Percentiles rank a stretch among this genome's conserved stretches.
Evolutionary conservation across 495 filamentous ascomycete genomes (phyloP).

Genomic region (Hypoxylon lenormandii): DNA sequence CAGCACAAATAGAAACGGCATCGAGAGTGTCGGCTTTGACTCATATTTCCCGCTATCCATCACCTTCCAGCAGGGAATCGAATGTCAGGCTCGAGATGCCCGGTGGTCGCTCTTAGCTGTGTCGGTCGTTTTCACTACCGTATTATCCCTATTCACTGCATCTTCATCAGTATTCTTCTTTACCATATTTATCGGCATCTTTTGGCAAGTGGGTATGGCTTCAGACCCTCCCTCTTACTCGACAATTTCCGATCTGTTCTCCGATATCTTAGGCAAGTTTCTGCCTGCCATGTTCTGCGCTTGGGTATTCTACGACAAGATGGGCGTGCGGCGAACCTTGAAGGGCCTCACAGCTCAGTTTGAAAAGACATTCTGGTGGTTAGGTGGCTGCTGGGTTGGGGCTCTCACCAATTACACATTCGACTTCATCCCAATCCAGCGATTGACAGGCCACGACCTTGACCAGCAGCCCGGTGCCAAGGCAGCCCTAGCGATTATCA

Average conservation of each 20-base stretch:
- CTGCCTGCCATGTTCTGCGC: slow-evolving; percentile 80
- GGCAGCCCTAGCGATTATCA: slow-evolving; percentile 73
- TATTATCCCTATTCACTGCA: slow-evolving; percentile 76
- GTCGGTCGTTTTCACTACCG: slow-evolving; percentile 72
- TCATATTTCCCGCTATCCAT: slow-evolving; percentile 82
- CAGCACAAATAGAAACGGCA: slow-evolving; percentile 70
- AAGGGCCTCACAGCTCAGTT: slow-evolving; percentile 71
- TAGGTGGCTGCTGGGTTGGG: slow-evolving; percentile 81
- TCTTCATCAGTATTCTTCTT: slow-evolving; percentile 78
- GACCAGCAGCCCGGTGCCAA: slow-evolving; percentile 80
- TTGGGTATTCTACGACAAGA: slow-evolving; percentile 79
- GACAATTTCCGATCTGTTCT: slow-evolving; percentile 67
- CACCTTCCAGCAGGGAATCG: slow-evolving; percentile 65
- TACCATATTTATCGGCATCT: slow-evolving; percentile 76
- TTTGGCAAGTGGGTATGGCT: slow-evolving; percentile 81
- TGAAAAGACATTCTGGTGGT: slow-evolving; percentile 78
- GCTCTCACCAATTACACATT: slow-evolving; percentile 86
- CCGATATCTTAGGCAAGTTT: slow-evolving; percentile 76
- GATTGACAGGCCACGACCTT: slow-evolving; percentile 81
- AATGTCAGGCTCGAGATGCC: slow-evolving; percentile 72
- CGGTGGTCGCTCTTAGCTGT: slow-evolving; percentile 81
- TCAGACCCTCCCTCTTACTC: slow-evolving; percentile 76
- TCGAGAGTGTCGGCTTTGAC: slow-evolving; percentile 75
- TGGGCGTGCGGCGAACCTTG: slow-evolving; percentile 65
- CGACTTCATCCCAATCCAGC: slow-evolving; percentile 82